Percentiles rank a stretch among this genome's conserved stretches.
phyloP scores from a whole-genome alignment of 1,284 basidiomycete species.

The Coniferiporia weirii region DNA sequence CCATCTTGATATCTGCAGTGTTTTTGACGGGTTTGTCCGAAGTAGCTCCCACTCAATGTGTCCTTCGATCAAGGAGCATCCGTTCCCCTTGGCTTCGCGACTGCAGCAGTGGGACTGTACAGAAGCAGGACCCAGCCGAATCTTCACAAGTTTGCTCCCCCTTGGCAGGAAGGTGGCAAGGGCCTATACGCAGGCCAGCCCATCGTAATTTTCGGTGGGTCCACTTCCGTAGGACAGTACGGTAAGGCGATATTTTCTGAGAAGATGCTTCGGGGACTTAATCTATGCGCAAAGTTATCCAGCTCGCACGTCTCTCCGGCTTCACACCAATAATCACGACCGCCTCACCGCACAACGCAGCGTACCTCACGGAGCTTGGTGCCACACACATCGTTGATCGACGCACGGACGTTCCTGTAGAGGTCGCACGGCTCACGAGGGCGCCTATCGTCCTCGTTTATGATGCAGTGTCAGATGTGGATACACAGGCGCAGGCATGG shows the following conservation, averaged over 20 bases:
- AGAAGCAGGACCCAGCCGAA: not conserved
- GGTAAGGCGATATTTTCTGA: conserved; percentile 24
- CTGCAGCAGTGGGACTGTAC: conserved; percentile 33
- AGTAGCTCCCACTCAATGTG: conserved; percentile 28
- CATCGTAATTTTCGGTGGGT: conserved; percentile 33
- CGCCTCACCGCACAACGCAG: conserved; percentile 39
- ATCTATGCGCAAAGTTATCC: conserved; percentile 22
- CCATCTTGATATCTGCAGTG: not conserved
- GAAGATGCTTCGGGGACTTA: conserved; percentile 25
- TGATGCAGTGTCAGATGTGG: conserved; percentile 29
- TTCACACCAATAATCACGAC: conserved; percentile 51
- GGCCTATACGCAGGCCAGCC: conserved; percentile 25
- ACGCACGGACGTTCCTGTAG: conserved; percentile 26
- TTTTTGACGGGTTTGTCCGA: not conserved
- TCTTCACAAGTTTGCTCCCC: conserved; percentile 8
- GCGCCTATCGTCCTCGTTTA: conserved; percentile 33
- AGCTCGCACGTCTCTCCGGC: conserved; percentile 47
- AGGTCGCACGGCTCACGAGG: conserved; percentile 26
- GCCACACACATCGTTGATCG: conserved; percentile 50
- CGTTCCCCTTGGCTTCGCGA: conserved; percentile 36
- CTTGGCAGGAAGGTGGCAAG: conserved; percentile 23
- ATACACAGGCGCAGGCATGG: conserved; percentile 18
- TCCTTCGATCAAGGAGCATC: conserved; percentile 33
- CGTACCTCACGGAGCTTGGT: conserved; percentile 43
- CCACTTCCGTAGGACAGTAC: conserved; percentile 34